Evolutionary conservation across 257 asterid genomes (phyloP).

Genomic region (Scutellaria minor): DNA sequence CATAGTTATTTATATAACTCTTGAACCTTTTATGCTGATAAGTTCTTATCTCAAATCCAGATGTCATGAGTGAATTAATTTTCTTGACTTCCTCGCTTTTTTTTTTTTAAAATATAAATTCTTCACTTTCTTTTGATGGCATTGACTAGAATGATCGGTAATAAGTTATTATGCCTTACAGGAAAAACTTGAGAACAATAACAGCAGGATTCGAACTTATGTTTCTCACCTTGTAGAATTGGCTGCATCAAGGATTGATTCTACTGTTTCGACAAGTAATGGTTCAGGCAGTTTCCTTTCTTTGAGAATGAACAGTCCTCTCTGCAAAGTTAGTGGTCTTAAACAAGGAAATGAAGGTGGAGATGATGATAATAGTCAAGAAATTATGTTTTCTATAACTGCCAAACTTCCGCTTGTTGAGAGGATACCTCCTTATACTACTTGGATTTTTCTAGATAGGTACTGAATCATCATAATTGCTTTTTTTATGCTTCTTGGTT

Average conservation of each 20-base stretch:
- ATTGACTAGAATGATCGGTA: slow-evolving; percentile 31
- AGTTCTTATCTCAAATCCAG: slow-evolving; percentile 9
- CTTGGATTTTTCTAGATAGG: slow-evolving; percentile 93
- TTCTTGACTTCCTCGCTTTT: background rate
- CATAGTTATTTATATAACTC: background rate
- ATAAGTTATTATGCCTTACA: slow-evolving; percentile 34
- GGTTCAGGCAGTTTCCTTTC: slow-evolving; percentile 62
- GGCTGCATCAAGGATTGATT: slow-evolving; percentile 61
- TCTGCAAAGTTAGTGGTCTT: slow-evolving; percentile 56
- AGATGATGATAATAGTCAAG: slow-evolving; percentile 59
- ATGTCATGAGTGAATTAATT: background rate
- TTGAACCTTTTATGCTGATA: background rate
- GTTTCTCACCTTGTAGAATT: slow-evolving; percentile 50
- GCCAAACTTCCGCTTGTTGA: slow-evolving; percentile 72
- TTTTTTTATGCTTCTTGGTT: background rate
- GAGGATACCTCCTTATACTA: slow-evolving; percentile 83
- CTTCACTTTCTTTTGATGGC: slow-evolving; percentile 12
- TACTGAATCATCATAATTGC: slow-evolving; percentile 35
- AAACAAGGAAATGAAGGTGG: slow-evolving; percentile 60
- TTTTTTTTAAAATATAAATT: background rate
- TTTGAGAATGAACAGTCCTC: slow-evolving; percentile 67
- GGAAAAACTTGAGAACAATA: slow-evolving; percentile 70
- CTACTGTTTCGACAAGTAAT: slow-evolving; percentile 37
- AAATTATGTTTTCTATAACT: slow-evolving; percentile 59
- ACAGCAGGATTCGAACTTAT: slow-evolving; percentile 50